A percentile compares a stretch with the other conserved stretches of the same genome.
Evolutionary conservation across 352 stramenopile species (phyloP).

Genomic region (Globisporangium emineosum): DNA sequence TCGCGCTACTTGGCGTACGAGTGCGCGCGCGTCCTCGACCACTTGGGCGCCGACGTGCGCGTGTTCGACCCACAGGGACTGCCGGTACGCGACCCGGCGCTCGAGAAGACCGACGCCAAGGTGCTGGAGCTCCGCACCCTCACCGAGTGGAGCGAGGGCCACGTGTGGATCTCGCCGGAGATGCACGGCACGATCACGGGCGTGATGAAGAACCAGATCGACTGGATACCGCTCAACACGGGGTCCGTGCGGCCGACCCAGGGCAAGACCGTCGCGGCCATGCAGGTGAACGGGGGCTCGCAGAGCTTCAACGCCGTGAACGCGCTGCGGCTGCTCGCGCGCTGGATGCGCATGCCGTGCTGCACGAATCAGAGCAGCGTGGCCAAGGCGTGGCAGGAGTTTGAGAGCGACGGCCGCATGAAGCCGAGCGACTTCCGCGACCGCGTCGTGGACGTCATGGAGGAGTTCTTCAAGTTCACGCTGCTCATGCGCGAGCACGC

Average conservation of each 20-base stretch:
- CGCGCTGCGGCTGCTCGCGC: slow-evolving; percentile 38
- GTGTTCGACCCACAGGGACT: slow-evolving; percentile 37
- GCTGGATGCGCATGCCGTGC: slow-evolving; percentile 75
- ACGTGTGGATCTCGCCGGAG: slow-evolving; percentile 62
- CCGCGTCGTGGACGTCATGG: slow-evolving; percentile 61
- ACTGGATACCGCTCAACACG: slow-evolving; percentile 63
- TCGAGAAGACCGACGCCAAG: slow-evolving; percentile 50
- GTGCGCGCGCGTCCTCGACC: slow-evolving; percentile 56
- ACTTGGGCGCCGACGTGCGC: slow-evolving; percentile 55
- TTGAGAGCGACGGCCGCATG: slow-evolving; percentile 59
- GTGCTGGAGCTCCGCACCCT: slow-evolving; percentile 56
- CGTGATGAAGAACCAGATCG: slow-evolving; percentile 75
- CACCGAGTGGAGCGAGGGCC: slow-evolving; percentile 61
- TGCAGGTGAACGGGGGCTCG: slow-evolving; percentile 44
- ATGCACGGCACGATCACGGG: slow-evolving; percentile 65
- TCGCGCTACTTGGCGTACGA: slow-evolving; percentile 46
- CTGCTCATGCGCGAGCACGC: slow-evolving; percentile 35
- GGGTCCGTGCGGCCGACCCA: slow-evolving; percentile 60
- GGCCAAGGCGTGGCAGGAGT: slow-evolving; percentile 65
- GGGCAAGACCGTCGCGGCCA: slow-evolving; percentile 44
- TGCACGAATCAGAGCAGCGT: slow-evolving; percentile 60
- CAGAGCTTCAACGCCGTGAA: slow-evolving; percentile 77
- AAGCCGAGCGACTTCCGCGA: slow-evolving; percentile 52
- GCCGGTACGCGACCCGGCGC: slow-evolving; percentile 48
- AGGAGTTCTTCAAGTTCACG: slow-evolving; percentile 74